Conservation (phyloP, 2,329 filamentous ascomycete genomes). For the Pseudogymnoascus pannorum region DNA sequence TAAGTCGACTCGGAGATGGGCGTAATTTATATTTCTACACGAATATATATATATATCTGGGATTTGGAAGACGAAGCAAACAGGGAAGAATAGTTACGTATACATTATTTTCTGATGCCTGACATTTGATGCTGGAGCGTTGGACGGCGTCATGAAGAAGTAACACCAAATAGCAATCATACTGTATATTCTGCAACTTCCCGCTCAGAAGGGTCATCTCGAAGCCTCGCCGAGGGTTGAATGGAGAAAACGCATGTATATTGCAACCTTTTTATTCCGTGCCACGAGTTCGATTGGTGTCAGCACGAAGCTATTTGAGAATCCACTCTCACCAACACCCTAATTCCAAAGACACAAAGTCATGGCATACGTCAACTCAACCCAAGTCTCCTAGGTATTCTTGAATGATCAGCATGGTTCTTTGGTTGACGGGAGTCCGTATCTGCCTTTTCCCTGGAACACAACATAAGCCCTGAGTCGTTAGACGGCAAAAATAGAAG, state of each 20-base stretch:
- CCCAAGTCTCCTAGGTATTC: neutral
- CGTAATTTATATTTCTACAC: neutral
- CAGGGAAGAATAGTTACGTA: neutral
- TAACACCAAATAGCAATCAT: slow-evolving; percentile 2
- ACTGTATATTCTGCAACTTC: neutral
- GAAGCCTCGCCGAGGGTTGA: neutral
- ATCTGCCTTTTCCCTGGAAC: neutral
- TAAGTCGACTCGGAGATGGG: neutral
- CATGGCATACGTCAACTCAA: neutral
- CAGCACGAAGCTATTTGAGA: neutral
- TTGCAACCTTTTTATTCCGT: too few relatives aligned
- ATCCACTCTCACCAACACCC: neutral
- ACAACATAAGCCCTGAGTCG: neutral
- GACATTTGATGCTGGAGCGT: neutral
- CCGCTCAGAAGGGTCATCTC: neutral
- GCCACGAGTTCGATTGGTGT: neutral
- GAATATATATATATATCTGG: neutral
- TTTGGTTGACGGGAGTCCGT: neutral
- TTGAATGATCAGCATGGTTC: neutral
- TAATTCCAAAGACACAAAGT: neutral
- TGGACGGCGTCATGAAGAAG: neutral
- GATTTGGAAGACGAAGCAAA: neutral
- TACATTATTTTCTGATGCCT: neutral
- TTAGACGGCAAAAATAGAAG: neutral
- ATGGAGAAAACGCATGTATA: too few relatives aligned